These are phyloP conservation scores for Metschnikowia borealis DNA, from an alignment of 805 yeast genomes.

Conservation along the genomic window DNA sequence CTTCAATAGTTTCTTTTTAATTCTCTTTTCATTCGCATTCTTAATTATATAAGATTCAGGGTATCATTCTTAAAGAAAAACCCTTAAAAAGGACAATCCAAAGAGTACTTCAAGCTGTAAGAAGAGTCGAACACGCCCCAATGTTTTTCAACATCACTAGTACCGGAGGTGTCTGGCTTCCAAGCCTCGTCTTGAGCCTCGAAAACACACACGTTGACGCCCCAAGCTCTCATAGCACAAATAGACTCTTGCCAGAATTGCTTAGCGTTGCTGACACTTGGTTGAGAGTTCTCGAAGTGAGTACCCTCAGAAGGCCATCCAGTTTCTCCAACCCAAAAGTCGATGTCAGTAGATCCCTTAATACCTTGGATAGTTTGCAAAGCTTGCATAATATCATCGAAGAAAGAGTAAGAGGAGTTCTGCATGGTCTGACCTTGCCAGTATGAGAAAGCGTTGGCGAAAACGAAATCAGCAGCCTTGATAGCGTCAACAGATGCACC, in stretches of 20 bases:
- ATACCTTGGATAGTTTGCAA: constrained; percentile 78
- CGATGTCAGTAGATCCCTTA: constrained; percentile 82
- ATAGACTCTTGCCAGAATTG: constrained; percentile 82
- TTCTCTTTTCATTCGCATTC: neutral
- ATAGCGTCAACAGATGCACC: constrained; percentile 69
- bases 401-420: constrained; percentile 86
- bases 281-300: constrained; percentile 59
- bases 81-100: constrained; percentile 30
- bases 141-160: constrained; percentile 82
- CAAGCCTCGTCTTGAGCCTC: constrained; percentile 96
- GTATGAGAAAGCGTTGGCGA: constrained; percentile 95
- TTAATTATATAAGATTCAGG: neutral
- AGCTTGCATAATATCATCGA: constrained; percentile 97
- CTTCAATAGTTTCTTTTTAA: neutral
- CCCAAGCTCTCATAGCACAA: constrained; percentile 95
- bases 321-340: constrained; percentile 96
- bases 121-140: constrained; percentile 84
- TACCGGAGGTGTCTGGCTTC: constrained; percentile 90
- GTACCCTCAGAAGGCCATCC: constrained; percentile 95
- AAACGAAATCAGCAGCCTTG: constrained; percentile 76
- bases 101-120: constrained; percentile 36
- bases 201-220: constrained; percentile 84
- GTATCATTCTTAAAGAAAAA: neutral
- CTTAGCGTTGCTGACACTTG: constrained; percentile 70
- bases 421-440: constrained; percentile 94